Base-by-base conservation (phyloP, 164 flowering plant genomes). In the Buxus sempervirens region DNA sequence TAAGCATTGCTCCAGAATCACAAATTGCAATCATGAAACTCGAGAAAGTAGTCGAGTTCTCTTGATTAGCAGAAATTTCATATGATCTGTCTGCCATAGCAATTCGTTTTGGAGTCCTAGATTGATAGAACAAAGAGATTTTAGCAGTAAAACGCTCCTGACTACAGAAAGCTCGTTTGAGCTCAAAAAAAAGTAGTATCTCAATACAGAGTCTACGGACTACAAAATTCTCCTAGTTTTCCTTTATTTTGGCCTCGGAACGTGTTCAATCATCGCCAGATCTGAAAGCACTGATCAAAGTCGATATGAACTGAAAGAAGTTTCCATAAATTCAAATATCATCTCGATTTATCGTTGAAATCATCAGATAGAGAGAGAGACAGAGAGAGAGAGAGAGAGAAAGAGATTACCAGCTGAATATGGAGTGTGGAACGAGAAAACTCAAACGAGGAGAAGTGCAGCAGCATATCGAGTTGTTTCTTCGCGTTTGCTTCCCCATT, bases 391-490 rank as follows among this genome's bases (percentile, higher is more conserved):
- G 25, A 45, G 69, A 64, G 60, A 68, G 79, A 62, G 68, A 65
- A 71, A 79, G 66, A 54, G 60, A 60, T 62, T 60, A 82, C 87
- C 85, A 83, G 77, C 20, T 56, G 74, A 80, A 83, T 18, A 13
- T 15, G 54, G 83, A 76, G 58, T 67, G 76, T 54, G 76, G 76
- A 72, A 72, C 25, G 67, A 68, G 68, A 48, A 41, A 67, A 22
- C 58, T 27, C 14, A 77, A 55, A 9, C 68, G 76, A 70, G 90
- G 86, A 73, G 86, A 86, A 66, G 42, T 59, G 78, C 85, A 80
- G 49, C 75, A 59, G 69, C 80, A 72, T 51, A 83, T 80, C 24
- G 82, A 55, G 25, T 27, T 81, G 38, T 25, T 42, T 62, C 79
- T 71, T 63, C 78, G 70, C 69, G 78, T 54, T 48, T 79, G 72